phyloP scores from a whole-genome alignment of 2,329 filamentous ascomycete species.

The Chalaropsis ovoidea region DNA sequence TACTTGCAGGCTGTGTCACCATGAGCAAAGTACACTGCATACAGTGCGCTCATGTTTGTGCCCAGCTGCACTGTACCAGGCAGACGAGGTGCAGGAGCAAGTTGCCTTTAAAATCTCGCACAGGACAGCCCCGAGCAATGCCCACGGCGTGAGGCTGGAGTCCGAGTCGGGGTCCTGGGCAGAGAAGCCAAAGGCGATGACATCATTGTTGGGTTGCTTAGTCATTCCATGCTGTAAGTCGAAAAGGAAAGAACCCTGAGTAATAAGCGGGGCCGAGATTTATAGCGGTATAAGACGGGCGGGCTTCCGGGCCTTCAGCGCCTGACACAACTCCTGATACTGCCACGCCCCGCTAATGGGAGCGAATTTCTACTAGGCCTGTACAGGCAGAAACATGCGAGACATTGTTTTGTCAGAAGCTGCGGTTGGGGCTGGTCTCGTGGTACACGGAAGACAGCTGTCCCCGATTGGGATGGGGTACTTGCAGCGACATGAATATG shows the following conservation, averaged over 20 bases:
- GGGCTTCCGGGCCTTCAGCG: too few species aligned
- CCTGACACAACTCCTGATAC: too few species aligned
- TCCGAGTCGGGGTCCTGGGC: too few species aligned
- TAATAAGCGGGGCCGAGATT: neutral
- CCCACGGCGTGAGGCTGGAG: neutral
- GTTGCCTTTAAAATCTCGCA: neutral
- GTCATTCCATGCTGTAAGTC: neutral
- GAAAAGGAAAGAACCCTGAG: neutral
- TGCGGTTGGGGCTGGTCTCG: neutral
- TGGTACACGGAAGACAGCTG: neutral
- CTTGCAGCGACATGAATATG: neutral
- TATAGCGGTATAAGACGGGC: too few species aligned
- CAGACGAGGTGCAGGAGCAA: neutral
- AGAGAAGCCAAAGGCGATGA: neutral
- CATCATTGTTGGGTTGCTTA: neutral
- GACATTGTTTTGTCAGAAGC: neutral
- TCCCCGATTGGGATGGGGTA: neutral
- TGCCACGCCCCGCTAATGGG: too few species aligned
- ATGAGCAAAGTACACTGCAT: neutral
- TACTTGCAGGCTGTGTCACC: conserved; percentile 7
- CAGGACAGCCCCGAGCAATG: neutral
- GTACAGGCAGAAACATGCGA: neutral
- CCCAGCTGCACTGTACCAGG: neutral
- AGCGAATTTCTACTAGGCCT: too few species aligned
- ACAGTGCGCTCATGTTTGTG: neutral